Evolutionary conservation across 2,329 filamentous ascomycete genomes (phyloP).

Genomic region (Botryotinia narcissicola): DNA sequence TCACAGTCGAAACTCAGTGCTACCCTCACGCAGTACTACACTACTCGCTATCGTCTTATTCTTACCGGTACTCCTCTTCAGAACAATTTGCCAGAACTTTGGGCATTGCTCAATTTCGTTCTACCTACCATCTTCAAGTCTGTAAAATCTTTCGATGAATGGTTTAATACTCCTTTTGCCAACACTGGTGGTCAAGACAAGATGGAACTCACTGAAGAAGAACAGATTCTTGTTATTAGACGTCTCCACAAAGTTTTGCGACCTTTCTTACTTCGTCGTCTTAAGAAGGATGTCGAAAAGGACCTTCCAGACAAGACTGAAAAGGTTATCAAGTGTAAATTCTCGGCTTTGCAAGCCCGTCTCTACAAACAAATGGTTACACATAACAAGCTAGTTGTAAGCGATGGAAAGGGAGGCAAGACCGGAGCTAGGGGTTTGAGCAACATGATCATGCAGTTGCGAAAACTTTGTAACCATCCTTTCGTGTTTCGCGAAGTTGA

Average conservation of each 20-base stretch:
- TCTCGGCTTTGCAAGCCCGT: constrained; percentile 88
- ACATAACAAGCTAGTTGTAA: constrained; percentile 90
- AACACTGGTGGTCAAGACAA: constrained; percentile 98
- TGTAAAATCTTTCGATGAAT: constrained; percentile 97
- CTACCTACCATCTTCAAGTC: constrained; percentile 99
- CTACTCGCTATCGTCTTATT: constrained; percentile 91
- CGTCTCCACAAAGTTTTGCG: constrained; percentile 96
- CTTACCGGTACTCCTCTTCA: constrained; percentile 95
- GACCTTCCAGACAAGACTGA: constrained; percentile 98
- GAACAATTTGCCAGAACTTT: constrained; percentile 94
- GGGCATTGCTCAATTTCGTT: constrained; percentile 98
- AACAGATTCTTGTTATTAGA: constrained; percentile 95
- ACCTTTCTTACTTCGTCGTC: constrained; percentile 93
- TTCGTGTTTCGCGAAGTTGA: constrained; percentile 99
- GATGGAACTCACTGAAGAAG: constrained; percentile 99
- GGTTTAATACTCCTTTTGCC: constrained; percentile 99
- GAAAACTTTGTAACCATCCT: constrained; percentile 98
- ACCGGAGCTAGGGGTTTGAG: constrained; percentile 89
- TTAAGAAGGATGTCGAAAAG: constrained; percentile 99
- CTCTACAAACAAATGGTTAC: constrained; percentile 97
- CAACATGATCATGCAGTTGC: constrained; percentile 99
- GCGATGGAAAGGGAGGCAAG: constrained; percentile 93
- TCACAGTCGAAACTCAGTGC: constrained; percentile 91
- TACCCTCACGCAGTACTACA: constrained; percentile 93
- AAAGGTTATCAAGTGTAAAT: constrained; percentile 98